phyloP scores from a whole-genome alignment of 2,329 filamentous ascomycete species.

The Hypoxylon sp. region DNA sequence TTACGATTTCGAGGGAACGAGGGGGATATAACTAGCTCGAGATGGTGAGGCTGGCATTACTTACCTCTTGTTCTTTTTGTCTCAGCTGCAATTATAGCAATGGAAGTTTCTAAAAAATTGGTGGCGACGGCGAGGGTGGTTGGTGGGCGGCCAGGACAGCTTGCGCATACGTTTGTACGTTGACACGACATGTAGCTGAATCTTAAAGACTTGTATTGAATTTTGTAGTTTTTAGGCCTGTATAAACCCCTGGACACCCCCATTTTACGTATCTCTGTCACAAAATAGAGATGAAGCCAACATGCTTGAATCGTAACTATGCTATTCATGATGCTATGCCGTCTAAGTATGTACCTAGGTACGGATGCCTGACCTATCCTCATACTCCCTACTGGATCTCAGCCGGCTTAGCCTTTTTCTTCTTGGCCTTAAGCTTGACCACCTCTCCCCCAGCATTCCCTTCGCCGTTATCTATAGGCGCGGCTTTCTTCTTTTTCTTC shows the following conservation, averaged over 20 bases:
- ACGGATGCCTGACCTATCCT: neutral
- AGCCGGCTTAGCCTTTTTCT: conserved; percentile 66
- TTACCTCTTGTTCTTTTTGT: conserved; percentile 1
- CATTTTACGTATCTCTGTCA: no score
- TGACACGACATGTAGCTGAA: conserved; percentile 27
- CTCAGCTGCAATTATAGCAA: neutral
- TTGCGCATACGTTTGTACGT: conserved; percentile 28
- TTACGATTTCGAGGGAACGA: conserved; percentile 13
- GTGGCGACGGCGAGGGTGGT: neutral
- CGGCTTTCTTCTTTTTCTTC: conserved; percentile 67
- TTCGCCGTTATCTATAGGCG: conserved; percentile 35
- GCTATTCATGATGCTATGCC: neutral
- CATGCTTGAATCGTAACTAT: conserved; percentile 1
- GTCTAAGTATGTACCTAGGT: conserved; percentile 1
- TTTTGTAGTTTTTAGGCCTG: neutral
- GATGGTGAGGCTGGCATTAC: neutral
- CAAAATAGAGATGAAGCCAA: no score
- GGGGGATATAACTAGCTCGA: conserved; percentile 5
- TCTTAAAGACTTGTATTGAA: conserved; percentile 8
- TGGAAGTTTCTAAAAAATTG: conserved; percentile 12
- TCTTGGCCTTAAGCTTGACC: conserved; percentile 63
- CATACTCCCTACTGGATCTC: conserved; percentile 43
- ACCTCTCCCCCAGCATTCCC: conserved; percentile 35
- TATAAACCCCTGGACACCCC: neutral
- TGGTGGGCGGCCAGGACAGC: neutral